These are phyloP conservation scores for Eucalyptus lansdowneana DNA, from an alignment of 345 rosid species.

Conservation along the genomic window DNA sequence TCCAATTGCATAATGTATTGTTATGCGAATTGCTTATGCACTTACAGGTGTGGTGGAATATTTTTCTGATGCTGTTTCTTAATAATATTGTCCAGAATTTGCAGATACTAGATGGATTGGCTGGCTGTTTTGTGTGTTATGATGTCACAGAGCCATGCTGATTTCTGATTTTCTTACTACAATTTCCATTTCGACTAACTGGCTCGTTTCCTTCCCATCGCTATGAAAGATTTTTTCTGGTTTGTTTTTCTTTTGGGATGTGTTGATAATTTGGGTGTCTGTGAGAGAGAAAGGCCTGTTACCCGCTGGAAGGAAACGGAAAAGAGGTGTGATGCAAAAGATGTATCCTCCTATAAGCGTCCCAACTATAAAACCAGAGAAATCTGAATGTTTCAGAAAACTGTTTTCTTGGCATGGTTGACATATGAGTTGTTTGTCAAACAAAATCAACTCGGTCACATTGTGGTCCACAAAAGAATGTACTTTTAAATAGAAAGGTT, in stretches of 20 bases:
- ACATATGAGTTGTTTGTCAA: background rate
- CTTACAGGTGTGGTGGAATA: background rate
- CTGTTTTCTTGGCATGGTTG: background rate
- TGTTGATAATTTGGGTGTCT: background rate
- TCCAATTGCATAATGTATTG: background rate
- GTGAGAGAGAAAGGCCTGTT: background rate
- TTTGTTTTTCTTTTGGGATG: background rate
- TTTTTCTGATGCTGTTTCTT: background rate
- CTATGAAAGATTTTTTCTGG: background rate
- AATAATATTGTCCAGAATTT: background rate
- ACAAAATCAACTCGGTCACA: background rate
- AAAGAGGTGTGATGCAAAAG: background rate
- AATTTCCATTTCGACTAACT: background rate
- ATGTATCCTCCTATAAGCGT: background rate
- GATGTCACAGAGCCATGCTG: background rate
- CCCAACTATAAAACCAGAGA: accelerated
- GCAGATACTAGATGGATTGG: background rate
- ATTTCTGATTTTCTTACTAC: background rate
- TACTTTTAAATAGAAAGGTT: background rate
- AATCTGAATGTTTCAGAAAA: background rate
- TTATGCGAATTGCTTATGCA: background rate
- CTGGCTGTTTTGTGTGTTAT: background rate
- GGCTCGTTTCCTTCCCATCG: background rate
- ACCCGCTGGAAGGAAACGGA: background rate
- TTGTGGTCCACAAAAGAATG: background rate